Evolutionary conservation across 192 early-diverging fungal species (phyloP), one percentile per base, ranked within the genome.

Genomic region (Coemansia sp.): DNA sequence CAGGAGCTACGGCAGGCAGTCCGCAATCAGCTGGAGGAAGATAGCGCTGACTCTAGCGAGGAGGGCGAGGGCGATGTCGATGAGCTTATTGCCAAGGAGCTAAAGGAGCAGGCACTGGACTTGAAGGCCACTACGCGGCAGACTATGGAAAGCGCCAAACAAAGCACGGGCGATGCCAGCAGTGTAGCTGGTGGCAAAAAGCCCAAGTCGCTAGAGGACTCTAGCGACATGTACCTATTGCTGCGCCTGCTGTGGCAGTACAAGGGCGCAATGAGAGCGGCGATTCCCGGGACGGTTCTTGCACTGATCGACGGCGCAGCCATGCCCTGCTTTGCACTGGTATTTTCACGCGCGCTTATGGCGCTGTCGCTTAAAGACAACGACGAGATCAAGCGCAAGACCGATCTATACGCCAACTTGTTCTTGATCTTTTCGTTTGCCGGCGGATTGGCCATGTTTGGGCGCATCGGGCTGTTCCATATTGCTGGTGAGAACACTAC

Each of bases 1-100:
- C 69, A 88, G 93, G 39, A 97, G 72, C 40, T 94, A 89, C 18
- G 93, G 82, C 65, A 97, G 62, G 26, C 84, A 81, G 53, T 87
- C 77, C 55, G 64, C 15, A 59, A 28, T 18, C 57, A 59, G 21
- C 53, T 68, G 31, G 55, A 57, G 26, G 55, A 30, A 5, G 47
- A 38, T 23, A 21, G 33, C 21, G 15, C 19, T 15, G 40, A 44
- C 9, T 35, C 31, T 10, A 50, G 23, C 7, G 61, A 60, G 5
- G 56, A 44, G 4, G 61, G 16, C 31, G 42, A 70, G 16, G 65
- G 36, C 6, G 59, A 68, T 6, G 68, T 70, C 37, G 53, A 56
- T 3, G 65, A 51, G 49, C 40, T 75, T n/a, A 68, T 75, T 46
- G 65, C 65, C 44, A 61, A 65, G 42, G 72, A 75, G 54, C 61